phyloP scores from a whole-genome alignment of 495 filamentous ascomycete genomes.

The Daldinia childiae region DNA sequence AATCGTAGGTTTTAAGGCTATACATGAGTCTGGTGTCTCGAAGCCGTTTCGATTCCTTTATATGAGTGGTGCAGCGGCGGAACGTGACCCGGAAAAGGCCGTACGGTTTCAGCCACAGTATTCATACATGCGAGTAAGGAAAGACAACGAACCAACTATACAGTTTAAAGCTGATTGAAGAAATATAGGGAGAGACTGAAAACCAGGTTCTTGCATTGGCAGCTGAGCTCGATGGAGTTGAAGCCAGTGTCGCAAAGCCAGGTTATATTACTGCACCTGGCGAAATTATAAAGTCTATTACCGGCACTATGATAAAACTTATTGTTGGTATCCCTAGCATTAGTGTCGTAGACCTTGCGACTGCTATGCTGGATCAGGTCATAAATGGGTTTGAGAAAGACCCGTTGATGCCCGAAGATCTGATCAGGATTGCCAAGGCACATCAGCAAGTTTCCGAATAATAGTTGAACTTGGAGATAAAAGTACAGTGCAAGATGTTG shows the following conservation, averaged over 20 bases:
- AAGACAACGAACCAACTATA: not conserved
- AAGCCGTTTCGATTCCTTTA: conserved; percentile 61
- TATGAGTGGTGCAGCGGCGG: conserved; percentile 52
- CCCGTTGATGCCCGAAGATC: conserved; percentile 53
- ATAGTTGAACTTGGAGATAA: not conserved
- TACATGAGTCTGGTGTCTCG: conserved; percentile 42
- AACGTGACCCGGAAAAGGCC: conserved; percentile 53
- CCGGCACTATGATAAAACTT: conserved; percentile 19
- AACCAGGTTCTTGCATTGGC: conserved; percentile 53
- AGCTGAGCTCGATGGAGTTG: conserved; percentile 44
- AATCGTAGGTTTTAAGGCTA: conserved; percentile 50
- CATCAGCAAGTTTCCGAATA: not conserved
- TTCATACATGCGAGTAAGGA: conserved; percentile 51
- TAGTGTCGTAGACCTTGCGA: conserved; percentile 51
- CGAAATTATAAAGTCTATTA: conserved; percentile 17
- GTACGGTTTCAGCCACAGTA: conserved; percentile 50
- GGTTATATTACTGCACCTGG: conserved; percentile 50
- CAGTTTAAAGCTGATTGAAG: not conserved
- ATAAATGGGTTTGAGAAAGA: conserved; percentile 59
- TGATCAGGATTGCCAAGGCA: conserved; percentile 50
- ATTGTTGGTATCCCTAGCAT: conserved; percentile 48
- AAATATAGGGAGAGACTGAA: conserved; percentile 54
- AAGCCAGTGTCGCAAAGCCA: conserved; percentile 52
- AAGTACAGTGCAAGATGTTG: not conserved
- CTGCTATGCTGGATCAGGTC: conserved; percentile 55